Evolutionary conservation across 2,329 filamentous ascomycete genomes (phyloP).

Genomic region (Cladosporium halotolerans): DNA sequence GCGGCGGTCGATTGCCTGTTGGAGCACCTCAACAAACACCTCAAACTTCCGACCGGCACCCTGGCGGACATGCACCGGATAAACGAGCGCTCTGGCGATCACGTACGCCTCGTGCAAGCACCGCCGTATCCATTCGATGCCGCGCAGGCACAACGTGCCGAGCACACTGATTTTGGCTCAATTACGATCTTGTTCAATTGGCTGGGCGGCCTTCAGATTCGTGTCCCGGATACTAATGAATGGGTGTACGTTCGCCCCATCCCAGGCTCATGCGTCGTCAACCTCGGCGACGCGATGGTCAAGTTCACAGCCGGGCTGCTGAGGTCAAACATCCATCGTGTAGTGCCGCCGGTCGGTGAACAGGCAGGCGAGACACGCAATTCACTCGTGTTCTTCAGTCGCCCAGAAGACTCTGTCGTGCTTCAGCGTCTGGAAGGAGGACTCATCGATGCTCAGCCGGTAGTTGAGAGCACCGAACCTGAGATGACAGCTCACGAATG

Average conservation of each 20-base stretch:
- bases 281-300: slow-evolving; percentile 44
- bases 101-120: slow-evolving; percentile 47
- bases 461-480: not conserved
- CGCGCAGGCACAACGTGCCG: slow-evolving; percentile 39
- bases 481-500: not conserved
- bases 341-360: slow-evolving; percentile 42
- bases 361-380: slow-evolving; percentile 42
- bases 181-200: slow-evolving; percentile 53
- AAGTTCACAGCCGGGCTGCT: slow-evolving; percentile 39
- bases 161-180: slow-evolving; percentile 53
- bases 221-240: slow-evolving; percentile 32
- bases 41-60: slow-evolving; percentile 38
- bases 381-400: slow-evolving; percentile 51
- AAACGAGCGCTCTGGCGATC: slow-evolving; percentile 41
- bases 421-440: slow-evolving; percentile 32
- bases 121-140: slow-evolving; percentile 42
- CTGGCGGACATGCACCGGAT: slow-evolving; percentile 44
- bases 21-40: slow-evolving; percentile 37
- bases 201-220: slow-evolving; percentile 49
- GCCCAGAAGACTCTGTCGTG: slow-evolving; percentile 45
- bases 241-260: slow-evolving; percentile 52
- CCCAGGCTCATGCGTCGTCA: slow-evolving; percentile 42
- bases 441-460: not conserved
- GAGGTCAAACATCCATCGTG: slow-evolving; percentile 39
- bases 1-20: slow-evolving; percentile 41